phyloP scores from a whole-genome alignment of 2,329 filamentous ascomycete species.

The Aspergillus quadricinctus region DNA sequence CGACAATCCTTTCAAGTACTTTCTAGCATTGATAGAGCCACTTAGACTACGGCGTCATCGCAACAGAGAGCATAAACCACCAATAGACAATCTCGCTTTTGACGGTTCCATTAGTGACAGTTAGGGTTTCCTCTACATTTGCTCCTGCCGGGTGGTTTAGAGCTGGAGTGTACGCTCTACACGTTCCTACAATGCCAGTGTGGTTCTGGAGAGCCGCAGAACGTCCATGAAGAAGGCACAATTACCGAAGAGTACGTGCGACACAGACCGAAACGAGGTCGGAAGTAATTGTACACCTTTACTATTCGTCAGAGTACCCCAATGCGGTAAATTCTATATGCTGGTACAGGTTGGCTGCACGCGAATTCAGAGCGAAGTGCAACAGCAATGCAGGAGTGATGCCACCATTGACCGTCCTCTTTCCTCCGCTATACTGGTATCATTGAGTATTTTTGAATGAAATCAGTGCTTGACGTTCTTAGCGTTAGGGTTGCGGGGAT shows the following conservation, averaged over 20 bases:
- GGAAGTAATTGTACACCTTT: constrained; percentile 36
- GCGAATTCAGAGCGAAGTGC: constrained; percentile 22
- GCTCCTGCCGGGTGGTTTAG: neutral
- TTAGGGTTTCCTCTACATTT: neutral
- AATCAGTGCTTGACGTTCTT: constrained; percentile 37
- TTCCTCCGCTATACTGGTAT: constrained; percentile 14
- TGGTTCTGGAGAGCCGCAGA: neutral
- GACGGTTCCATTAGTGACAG: neutral
- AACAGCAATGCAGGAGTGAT: constrained; percentile 16
- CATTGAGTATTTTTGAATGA: constrained; percentile 12
- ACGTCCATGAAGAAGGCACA: neutral
- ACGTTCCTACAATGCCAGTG: neutral
- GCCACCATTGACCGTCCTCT: constrained; percentile 15
- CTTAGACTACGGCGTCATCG: neutral
- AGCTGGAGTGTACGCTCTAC: neutral
- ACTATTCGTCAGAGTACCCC: constrained; percentile 34
- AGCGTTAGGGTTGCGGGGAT: constrained; percentile 69
- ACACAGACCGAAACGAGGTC: neutral
- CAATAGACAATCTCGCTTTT: neutral
- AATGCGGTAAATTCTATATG: constrained; percentile 36
- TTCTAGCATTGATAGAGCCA: neutral
- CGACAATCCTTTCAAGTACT: neutral
- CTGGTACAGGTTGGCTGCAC: constrained; percentile 35
- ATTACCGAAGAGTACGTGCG: neutral
- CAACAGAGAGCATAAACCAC: neutral